Evolutionary conservation across 495 filamentous ascomycete species (phyloP).

Genomic region (Friedmanniomyces endolithicus): DNA sequence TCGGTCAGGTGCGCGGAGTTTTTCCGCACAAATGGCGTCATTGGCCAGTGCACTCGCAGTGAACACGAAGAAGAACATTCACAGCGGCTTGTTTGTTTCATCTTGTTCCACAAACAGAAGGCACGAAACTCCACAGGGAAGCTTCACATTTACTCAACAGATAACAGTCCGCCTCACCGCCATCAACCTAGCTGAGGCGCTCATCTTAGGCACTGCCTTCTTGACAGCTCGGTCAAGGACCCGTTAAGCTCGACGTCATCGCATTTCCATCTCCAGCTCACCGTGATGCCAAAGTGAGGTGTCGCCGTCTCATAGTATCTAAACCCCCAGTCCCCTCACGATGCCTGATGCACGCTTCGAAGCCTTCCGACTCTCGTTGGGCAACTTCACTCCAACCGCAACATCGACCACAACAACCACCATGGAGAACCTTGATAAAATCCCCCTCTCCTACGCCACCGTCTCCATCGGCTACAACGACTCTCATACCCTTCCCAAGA

Average conservation of each 20-base stretch:
- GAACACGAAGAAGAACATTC: neutral
- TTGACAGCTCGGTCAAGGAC: neutral
- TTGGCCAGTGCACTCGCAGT: neutral
- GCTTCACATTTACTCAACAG: too few species aligned
- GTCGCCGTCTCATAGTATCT: neutral
- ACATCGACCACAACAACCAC: neutral
- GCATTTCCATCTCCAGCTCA: neutral
- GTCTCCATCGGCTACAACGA: conserved; percentile 47
- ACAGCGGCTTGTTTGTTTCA: neutral
- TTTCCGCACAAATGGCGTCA: neutral
- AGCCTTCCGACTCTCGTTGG: conserved; percentile 5
- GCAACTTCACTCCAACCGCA: neutral
- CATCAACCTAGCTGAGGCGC: neutral
- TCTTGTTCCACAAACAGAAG: neutral
- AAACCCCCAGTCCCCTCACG: neutral
- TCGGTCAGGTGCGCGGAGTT: neutral
- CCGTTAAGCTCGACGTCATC: neutral
- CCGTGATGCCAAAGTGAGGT: neutral
- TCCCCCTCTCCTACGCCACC: conserved; percentile 53
- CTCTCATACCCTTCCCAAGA: conserved; percentile 46
- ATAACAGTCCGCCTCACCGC: too few species aligned
- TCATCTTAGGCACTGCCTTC: neutral
- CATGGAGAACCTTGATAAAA: conserved; percentile 29
- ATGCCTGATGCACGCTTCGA: neutral
- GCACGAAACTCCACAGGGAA: neutral